Conservation (phyloP, 2,329 filamentous ascomycete genomes). For the Mollisia scopiformis region DNA sequence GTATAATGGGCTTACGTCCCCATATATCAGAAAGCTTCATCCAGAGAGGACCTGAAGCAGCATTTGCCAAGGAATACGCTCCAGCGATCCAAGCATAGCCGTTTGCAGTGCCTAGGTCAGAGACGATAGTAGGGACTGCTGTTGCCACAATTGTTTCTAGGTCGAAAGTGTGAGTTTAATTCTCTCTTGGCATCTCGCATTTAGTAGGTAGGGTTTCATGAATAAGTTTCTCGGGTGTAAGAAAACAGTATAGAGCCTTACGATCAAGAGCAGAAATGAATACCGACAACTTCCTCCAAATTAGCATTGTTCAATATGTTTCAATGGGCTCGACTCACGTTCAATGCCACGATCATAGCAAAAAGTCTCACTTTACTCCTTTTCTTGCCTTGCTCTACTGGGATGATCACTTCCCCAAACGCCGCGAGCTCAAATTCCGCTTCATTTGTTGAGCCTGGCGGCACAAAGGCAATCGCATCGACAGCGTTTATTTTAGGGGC, state of each 20-base stretch:
- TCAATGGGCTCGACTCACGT: background rate
- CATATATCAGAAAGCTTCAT: conserved; percentile 69
- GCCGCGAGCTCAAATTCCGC: background rate
- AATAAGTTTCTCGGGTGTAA: no score
- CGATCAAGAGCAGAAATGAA: background rate
- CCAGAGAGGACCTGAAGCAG: conserved; percentile 48
- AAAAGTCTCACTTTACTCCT: background rate
- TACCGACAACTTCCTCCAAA: background rate
- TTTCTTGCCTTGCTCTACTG: background rate
- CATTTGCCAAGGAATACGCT: conserved; percentile 45
- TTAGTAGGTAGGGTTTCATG: no score
- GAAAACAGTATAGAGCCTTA: no score
- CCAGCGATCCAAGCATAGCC: conserved; percentile 58
- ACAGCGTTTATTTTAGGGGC: background rate
- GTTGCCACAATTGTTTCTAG: conserved; percentile 42
- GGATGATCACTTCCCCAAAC: background rate
- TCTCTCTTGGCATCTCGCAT: background rate
- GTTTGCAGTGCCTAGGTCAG: conserved; percentile 43
- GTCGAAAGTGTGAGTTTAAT: background rate
- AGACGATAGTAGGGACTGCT: conserved; percentile 43
- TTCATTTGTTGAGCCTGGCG: background rate
- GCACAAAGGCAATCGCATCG: background rate
- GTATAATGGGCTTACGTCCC: conserved; percentile 64
- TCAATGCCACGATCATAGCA: background rate
- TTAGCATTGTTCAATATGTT: background rate